Evolutionary conservation across 768 basidiomycete genomes (phyloP), one percentile per base, ranked within the genome.

Genomic region (Clitopilus passeckerianus): DNA sequence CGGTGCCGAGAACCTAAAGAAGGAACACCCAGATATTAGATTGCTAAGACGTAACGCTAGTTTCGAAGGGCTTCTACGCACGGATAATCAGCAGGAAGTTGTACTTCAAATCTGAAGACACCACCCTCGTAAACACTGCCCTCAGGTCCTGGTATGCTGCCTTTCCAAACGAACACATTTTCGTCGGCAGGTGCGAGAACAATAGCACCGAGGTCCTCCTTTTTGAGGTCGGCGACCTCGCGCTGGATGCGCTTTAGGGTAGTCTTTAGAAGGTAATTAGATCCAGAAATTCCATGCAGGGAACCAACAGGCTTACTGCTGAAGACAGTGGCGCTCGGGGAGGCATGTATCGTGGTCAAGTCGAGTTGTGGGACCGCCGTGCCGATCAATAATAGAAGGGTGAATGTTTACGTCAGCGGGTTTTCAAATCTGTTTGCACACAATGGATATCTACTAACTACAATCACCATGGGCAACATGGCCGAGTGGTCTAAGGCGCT

Each of bases 81-180:
- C 90, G 92, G 92, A 68, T 95, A 95, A 73, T 95, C 92, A 1
- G 73, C 63, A 1, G 85, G 80, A 14, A 95, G 78, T 7, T 73
- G 68, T 14, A 94, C 83, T 50, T 88, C 84, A 10, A 91, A 75
- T 35, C 84, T 71, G 66, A 91, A 93, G 15, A 87, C 71, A 0
- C 91, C 92, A 0, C 89, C 88, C 66, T 93, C 91, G 64, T 93
- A 94, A 0, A 87, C 80, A 60, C 90, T 91, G 16, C 89, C 91
- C 65, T 89, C 82, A 1, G 92, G 92, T 0, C 92, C 92, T 7
- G 91, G 91, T 57, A 94, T 85, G 43, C 83, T 80, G 6, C 86
- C 92, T 57, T 77, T 82, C 92, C 92, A 94, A 24, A 81, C 66
- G 68, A 86, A 88, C 57, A 93, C 72, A 65, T 83, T 82, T 61